phyloP scores from a whole-genome alignment of 2,329 filamentous ascomycete genomes.

The Passalora sequoiae region DNA sequence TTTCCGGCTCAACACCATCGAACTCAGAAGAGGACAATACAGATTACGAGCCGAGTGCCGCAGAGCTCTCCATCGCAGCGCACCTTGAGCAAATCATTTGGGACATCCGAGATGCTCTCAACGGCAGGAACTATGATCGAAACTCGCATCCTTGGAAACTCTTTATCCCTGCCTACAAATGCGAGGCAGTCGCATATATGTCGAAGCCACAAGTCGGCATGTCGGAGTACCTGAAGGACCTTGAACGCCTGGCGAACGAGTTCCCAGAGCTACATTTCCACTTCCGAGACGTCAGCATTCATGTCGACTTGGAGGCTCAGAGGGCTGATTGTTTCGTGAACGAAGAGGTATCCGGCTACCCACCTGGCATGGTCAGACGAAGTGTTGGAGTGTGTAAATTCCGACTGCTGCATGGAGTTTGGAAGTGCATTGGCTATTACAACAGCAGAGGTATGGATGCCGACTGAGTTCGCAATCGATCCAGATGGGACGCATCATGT shows the following conservation, averaged over 20 bases:
- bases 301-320: neutral
- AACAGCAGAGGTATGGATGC: neutral
- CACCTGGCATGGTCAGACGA: neutral
- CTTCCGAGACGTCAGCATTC: neutral
- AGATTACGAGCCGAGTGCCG: neutral
- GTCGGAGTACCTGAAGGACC: neutral
- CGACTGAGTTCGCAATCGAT: neutral
- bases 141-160: constrained; percentile 2
- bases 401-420: neutral
- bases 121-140: neutral
- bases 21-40: neutral
- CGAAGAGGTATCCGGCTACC: neutral
- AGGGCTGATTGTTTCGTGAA: constrained; percentile 3
- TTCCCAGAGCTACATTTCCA: neutral
- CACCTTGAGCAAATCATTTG: neutral
- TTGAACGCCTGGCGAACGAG: neutral
- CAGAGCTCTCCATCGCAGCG: neutral
- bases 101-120: constrained; percentile 1
- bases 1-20: neutral
- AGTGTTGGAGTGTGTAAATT: constrained; percentile 4
- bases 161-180: neutral
- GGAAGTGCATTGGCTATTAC: constrained; percentile 1
- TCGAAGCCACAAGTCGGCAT: neutral
- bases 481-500: too few species aligned
- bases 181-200: neutral